Evolutionary conservation across 2,329 filamentous ascomycete genomes (phyloP), one percentile per base, ranked within the genome.

Genomic region (Arthrobotrys musiformis): DNA sequence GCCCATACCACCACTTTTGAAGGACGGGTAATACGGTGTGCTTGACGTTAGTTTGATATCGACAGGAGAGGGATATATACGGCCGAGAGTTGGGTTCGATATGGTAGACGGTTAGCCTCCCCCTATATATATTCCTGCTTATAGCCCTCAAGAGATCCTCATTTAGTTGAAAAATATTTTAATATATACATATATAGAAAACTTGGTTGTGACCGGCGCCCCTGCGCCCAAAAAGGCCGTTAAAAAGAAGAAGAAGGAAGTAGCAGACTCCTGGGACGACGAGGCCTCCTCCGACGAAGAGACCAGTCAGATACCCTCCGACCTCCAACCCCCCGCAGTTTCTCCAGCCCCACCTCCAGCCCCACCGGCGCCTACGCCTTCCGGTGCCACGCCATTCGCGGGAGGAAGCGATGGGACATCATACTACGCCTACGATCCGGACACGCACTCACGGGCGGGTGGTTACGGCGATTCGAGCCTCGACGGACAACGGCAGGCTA

Each of bases 251-350:
- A 85, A 85, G 79, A 80, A 83, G 66, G 72, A 82, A 44, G 85
- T 91, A 19, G 88, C 87, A 64, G 92, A 93, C 79, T 92, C 90
- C 48, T 94, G 92, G 92, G 91, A 93, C 84, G 91, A 95, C 81
- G 92, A 92, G 69, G 86, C 87, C 33, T 83, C 86, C 35, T 86
- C 84, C 17, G 70, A 64, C 44, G 82, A 82, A 30, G 81, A 82
- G 22, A 81, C 82, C 82, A 50, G 70, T 80, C 42, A 50, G 19
- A 37, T 77, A 35, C 17, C 48, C 50, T 79, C 73, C 17, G 75
- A 72, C 28, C 28, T 69, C 42, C 72, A 44, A 76, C 82, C 63
- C 63, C 79, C 35, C 48, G 79, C 50, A 28, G 70, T 75, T 40
- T 78, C 80, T 17, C 70, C 54, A 26, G 78, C 76, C 75, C 69